Conservation (phyloP, 345 rosid species). For the Turritis glabra region DNA sequence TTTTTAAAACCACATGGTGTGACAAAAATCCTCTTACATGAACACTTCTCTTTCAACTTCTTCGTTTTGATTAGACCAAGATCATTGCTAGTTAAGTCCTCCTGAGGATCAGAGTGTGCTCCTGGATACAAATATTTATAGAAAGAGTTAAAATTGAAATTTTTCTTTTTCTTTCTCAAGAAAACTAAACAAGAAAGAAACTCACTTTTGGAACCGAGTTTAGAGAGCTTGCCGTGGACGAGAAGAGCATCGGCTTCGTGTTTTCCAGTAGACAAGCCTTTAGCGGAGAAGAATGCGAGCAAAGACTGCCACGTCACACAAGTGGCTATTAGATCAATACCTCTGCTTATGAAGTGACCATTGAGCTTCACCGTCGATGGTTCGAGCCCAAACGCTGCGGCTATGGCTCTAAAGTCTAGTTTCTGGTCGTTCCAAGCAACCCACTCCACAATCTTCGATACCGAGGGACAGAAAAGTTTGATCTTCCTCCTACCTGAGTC, state of each 20-base stretch:
- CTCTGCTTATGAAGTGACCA: slow-evolving; percentile 85
- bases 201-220: slow-evolving; percentile 64
- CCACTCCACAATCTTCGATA: slow-evolving; percentile 44
- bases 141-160: neutral
- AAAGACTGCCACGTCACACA: slow-evolving; percentile 85
- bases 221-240: slow-evolving; percentile 70
- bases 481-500: slow-evolving; percentile 42
- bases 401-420: slow-evolving; percentile 70
- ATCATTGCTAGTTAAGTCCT: slow-evolving; percentile 17
- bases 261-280: slow-evolving; percentile 71
- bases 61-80: slow-evolving; percentile 38
- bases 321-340: slow-evolving; percentile 56
- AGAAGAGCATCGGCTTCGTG: slow-evolving; percentile 52
- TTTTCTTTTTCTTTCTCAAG: too few relatives aligned
- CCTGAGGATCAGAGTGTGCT: slow-evolving; percentile 27
- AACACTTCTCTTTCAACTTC: slow-evolving; percentile 45
- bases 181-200: slow-evolving; percentile 6
- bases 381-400: slow-evolving; percentile 65
- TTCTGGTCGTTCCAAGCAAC: slow-evolving; percentile 57
- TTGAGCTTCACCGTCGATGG: slow-evolving; percentile 75
- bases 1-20: neutral
- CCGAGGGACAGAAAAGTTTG: slow-evolving; percentile 63
- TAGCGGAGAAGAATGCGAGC: slow-evolving; percentile 72
- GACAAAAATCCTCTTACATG: slow-evolving; percentile 36
- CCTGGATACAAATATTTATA: neutral